Evolutionary conservation across 2,329 filamentous ascomycete genomes (phyloP).

Genomic region (Thielaviopsis punctulata): DNA sequence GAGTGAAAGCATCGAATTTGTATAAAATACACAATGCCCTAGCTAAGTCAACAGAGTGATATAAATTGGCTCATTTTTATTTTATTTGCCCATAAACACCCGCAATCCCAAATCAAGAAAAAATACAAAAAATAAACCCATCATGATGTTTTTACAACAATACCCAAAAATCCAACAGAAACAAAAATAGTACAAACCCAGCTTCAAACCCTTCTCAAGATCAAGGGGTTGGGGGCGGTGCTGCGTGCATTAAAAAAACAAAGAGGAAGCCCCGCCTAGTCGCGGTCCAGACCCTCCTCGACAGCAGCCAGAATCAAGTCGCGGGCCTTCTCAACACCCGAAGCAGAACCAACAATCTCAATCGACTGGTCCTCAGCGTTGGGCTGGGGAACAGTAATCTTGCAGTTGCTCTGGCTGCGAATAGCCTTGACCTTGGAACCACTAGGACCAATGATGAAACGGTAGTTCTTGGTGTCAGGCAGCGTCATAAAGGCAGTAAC

Average conservation of each 20-base stretch:
- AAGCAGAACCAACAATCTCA: constrained; percentile 64
- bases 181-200: background rate
- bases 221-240: no score
- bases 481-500: constrained; percentile 77
- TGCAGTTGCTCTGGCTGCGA: constrained; percentile 79
- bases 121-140: background rate
- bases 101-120: background rate
- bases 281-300: constrained; percentile 33
- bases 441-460: constrained; percentile 74
- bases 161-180: background rate
- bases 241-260: background rate
- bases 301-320: constrained; percentile 79
- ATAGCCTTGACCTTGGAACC: constrained; percentile 88
- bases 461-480: constrained; percentile 76
- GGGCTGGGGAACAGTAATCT: constrained; percentile 80
- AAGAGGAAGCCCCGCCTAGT: constrained; percentile 1
- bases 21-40: no score
- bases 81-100: background rate
- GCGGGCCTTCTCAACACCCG: constrained; percentile 73
- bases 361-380: constrained; percentile 66
- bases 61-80: background rate
- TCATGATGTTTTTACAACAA: background rate
- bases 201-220: background rate
- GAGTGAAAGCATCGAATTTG: no score
- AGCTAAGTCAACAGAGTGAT: background rate